phyloP scores from a whole-genome alignment of 2,329 filamentous ascomycete species.

The Colletotrichum sp. region DNA sequence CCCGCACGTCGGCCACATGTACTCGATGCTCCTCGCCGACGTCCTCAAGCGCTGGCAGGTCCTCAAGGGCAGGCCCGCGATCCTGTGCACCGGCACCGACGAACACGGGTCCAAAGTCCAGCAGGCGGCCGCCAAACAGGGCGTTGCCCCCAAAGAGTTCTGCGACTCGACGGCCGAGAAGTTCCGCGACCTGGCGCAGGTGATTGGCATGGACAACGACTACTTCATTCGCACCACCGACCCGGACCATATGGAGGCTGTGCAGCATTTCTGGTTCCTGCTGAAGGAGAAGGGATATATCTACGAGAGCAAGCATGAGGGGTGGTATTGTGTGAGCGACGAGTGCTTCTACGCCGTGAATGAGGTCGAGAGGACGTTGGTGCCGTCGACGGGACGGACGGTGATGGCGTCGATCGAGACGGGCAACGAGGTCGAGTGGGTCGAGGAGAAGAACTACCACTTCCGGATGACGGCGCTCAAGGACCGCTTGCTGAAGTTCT shows the following conservation, averaged over 20 bases:
- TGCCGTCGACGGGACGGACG: constrained; percentile 81
- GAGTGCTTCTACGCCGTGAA: constrained; percentile 92
- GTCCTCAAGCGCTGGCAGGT: constrained; percentile 91
- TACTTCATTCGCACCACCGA: constrained; percentile 95
- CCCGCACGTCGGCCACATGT: constrained; percentile 93
- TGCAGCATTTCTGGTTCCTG: constrained; percentile 88
- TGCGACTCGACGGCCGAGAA: constrained; percentile 84
- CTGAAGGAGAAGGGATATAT: constrained; percentile 78
- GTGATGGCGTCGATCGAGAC: constrained; percentile 86
- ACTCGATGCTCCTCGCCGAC: constrained; percentile 89
- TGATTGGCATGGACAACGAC: constrained; percentile 75
- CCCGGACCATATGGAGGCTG: constrained; percentile 78
- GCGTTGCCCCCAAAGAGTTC: constrained; percentile 78
- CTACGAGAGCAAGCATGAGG: constrained; percentile 85
- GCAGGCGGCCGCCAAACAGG: constrained; percentile 76
- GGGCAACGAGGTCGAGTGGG: constrained; percentile 93
- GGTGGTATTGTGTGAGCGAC: constrained; percentile 97
- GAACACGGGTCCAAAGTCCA: constrained; percentile 99
- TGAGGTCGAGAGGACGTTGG: constrained; percentile 74
- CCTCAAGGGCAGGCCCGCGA: constrained; percentile 72
- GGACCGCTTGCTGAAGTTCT: constrained; percentile 81
- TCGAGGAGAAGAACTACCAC: constrained; percentile 91
- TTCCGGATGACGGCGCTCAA: constrained; percentile 87
- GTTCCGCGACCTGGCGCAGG: constrained; percentile 76
- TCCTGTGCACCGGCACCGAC: constrained; percentile 90